Conservation (phyloP, 75 land plant genomes). For the Cupressus sempervirens region DNA sequence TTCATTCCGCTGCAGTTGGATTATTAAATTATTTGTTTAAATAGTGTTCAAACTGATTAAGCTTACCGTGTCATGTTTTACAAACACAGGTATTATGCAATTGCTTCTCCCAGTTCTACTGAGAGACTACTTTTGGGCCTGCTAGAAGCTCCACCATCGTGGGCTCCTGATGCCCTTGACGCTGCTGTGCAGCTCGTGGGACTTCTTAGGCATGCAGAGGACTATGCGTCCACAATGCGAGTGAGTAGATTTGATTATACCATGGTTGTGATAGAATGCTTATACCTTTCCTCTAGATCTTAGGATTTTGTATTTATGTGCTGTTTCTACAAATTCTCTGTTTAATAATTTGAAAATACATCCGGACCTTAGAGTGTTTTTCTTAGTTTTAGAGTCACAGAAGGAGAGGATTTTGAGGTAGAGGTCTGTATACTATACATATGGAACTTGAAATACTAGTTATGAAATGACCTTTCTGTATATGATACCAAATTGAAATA, state of each 20-base stretch:
- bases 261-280: not conserved
- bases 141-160: conserved; percentile 91
- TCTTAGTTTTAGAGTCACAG: not conserved
- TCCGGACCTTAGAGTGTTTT: not conserved
- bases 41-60: not conserved
- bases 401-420: not conserved
- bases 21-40: not conserved
- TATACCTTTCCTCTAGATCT: not conserved
- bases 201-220: conserved; percentile 91
- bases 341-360: not conserved
- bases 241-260: conserved; percentile 27
- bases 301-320: not conserved
- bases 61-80: not conserved
- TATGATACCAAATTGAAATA: no score
- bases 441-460: no score
- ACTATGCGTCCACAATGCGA: conserved; percentile 74
- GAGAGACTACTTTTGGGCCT: conserved; percentile 89
- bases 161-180: conserved; percentile 98
- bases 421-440: not conserved
- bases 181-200: conserved; percentile 94
- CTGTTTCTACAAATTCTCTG: not conserved
- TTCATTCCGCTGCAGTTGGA: not conserved
- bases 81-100: conserved; percentile 73
- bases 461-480: no score
- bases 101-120: conserved; percentile 93